A percentile compares a stretch with the other conserved stretches of the same genome.
These are phyloP conservation scores for Pholiota conissans DNA, from an alignment of 768 basidiomycete species.

Conservation along the genomic window DNA sequence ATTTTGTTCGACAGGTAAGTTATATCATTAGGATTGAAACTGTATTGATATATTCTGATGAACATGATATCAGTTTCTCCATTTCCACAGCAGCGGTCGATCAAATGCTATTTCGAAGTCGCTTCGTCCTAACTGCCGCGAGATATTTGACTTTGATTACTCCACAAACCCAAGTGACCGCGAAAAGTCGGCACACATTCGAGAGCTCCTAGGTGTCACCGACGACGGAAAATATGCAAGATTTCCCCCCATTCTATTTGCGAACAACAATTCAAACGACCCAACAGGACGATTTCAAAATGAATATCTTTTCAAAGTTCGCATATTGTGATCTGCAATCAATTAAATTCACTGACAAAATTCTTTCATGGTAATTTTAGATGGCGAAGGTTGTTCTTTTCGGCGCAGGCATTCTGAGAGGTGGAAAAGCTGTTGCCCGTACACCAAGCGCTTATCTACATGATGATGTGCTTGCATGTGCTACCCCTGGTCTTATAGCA, in stretches of 20 bases:
- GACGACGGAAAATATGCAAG: background rate
- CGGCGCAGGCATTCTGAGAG: background rate
- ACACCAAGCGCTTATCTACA: background rate
- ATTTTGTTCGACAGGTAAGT: background rate
- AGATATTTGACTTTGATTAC: background rate
- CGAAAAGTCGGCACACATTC: background rate
- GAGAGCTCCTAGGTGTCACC: background rate
- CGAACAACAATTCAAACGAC: background rate
- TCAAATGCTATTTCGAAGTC: background rate
- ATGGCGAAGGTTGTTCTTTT: background rate
- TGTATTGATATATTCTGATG: too few species aligned
- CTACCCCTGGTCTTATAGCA: background rate
- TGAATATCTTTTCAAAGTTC: background rate
- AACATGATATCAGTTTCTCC: too few species aligned
- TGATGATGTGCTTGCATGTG: background rate
- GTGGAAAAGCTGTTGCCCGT: background rate
- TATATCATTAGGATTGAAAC: too few species aligned
- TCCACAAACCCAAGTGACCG: background rate
- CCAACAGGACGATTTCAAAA: background rate
- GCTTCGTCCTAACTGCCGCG: background rate
- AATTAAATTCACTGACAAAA: too few species aligned
- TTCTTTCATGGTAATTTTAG: background rate
- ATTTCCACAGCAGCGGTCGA: too few species aligned
- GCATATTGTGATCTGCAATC: background rate
- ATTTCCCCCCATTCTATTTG: background rate